Conservation (phyloP, 495 filamentous ascomycete genomes). For the Aspergillus bridgeri region DNA sequence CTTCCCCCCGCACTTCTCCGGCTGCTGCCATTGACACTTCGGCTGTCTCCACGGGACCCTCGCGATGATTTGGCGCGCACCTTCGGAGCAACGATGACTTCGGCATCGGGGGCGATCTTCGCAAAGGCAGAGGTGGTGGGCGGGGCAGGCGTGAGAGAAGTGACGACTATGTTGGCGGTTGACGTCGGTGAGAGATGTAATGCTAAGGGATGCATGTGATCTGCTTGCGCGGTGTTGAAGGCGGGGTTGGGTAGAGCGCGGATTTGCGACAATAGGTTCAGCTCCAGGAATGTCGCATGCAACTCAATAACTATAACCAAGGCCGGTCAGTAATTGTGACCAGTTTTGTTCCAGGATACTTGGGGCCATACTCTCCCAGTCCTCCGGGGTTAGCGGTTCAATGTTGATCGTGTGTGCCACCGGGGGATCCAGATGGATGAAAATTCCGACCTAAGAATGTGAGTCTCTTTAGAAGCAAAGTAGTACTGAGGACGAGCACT, state of each 20-base stretch:
- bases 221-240: conserved; percentile 48
- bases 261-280: conserved; percentile 91
- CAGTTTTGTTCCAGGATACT: not conserved
- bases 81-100: conserved; percentile 96
- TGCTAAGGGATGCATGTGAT: conserved; percentile 72
- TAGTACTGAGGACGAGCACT: conserved; percentile 13
- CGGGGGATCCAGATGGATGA: conserved; percentile 84
- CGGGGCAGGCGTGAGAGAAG: conserved; percentile 71
- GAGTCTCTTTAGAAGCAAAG: conserved; percentile 4
- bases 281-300: conserved; percentile 89
- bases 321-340: conserved; percentile 6
- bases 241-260: conserved; percentile 84
- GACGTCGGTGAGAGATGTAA: conserved; percentile 94
- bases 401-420: conserved; percentile 90
- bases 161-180: conserved; percentile 84
- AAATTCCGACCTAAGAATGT: conserved; percentile 53
- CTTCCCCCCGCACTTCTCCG: conserved; percentile 68
- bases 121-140: conserved; percentile 71
- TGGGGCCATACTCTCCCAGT: conserved; percentile 74
- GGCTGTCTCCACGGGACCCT: conserved; percentile 53
- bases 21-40: conserved; percentile 67
- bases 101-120: conserved; percentile 88
- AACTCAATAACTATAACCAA: conserved; percentile 74
- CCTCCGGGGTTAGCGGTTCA: conserved; percentile 87
- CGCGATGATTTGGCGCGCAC: conserved; percentile 58